A percentile compares a stretch with the other conserved stretches of the same genome.
phyloP scores from a whole-genome alignment of 495 filamentous ascomycete species.

The Mycothermus thermophilus region DNA sequence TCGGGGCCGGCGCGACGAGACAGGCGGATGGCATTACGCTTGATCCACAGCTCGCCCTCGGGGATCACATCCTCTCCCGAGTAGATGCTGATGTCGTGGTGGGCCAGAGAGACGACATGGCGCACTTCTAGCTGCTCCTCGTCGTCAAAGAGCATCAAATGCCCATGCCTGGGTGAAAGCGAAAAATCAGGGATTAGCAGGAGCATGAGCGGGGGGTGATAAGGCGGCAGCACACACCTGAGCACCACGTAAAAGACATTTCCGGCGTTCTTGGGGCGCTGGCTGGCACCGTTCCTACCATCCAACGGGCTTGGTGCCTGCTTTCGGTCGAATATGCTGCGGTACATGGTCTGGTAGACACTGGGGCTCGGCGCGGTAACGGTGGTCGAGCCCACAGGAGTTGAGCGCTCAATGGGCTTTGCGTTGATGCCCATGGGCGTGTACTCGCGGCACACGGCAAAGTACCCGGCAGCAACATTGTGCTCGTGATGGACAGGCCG shows the following conservation, averaged over 20 bases:
- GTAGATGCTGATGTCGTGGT: slow-evolving; percentile 76
- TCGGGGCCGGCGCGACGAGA: slow-evolving; percentile 53
- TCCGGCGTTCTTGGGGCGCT: slow-evolving; percentile 54
- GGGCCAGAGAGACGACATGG: slow-evolving; percentile 82
- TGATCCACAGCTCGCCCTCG: slow-evolving; percentile 89
- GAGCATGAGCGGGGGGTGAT: too few relatives aligned
- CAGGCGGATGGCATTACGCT: slow-evolving; percentile 84
- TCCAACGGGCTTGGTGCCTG: slow-evolving; percentile 36
- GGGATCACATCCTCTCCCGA: slow-evolving; percentile 68
- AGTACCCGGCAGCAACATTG: slow-evolving; percentile 87
- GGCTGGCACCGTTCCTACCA: slow-evolving; percentile 34
- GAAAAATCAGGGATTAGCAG: slow-evolving; percentile 7
- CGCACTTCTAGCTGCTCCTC: slow-evolving; percentile 76
- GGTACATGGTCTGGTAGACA: slow-evolving; percentile 96
- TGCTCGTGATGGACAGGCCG: slow-evolving; percentile 41
- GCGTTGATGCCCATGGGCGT: slow-evolving; percentile 81
- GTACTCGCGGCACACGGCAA: slow-evolving; percentile 88
- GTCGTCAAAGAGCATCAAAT: slow-evolving; percentile 96
- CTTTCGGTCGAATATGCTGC: slow-evolving; percentile 86
- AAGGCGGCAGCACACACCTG: slow-evolving; percentile 38
- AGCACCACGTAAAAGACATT: slow-evolving; percentile 94
- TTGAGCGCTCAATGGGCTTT: slow-evolving; percentile 77
- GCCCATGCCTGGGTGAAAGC: slow-evolving; percentile 57
- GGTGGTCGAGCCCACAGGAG: slow-evolving; percentile 56
- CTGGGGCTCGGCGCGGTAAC: slow-evolving; percentile 66